Evolutionary conservation across 495 filamentous ascomycete species (phyloP), one percentile per base, ranked within the genome.

Genomic region (Trichoderma gamsii): DNA sequence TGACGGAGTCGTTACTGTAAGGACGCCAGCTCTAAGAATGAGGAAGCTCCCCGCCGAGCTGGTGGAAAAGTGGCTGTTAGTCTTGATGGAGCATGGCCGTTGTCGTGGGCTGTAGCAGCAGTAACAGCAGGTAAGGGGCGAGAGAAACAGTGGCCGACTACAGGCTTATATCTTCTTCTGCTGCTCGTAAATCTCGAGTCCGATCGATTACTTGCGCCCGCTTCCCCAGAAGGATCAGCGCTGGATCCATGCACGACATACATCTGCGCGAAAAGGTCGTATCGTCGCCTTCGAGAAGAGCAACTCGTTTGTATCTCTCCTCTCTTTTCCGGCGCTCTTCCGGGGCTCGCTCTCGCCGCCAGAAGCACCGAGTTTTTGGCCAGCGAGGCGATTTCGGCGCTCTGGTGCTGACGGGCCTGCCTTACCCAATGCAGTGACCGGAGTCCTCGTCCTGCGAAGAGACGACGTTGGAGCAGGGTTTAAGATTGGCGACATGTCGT

Each of bases 391-490:
- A 13, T 4, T 1, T 32, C 9, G 16, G 56, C n/a, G n/a, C 49
- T 52, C 56, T 61, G 56, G 27, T 61, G 23, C 56, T 61, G 25
- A 32, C 56, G 9, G 56, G 3, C 56, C 7, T 29, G 27, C 56
- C 56, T 15, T 61, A 16, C 56, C 56, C 56, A 61, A 61, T 61
- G 13, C 56, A 32, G 56, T 21, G 15, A 61, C 56, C 56, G 56
- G 56, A 38, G 35, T 6, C 35, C 35, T 38, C 7, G 5, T 23
- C 9, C 29, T 23, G 25, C 56, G 8, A 61, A 25, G 56, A 11
- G 27, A 21, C 6, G 56, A 29, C 0, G 56, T 32, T 16, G 56
- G 27, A 13, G 56, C 56, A 61, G 56, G 56, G 56, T 61, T 18
- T 61, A 9, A 49, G 56, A 32, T 27, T 61, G 56, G n/a, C 25